These are phyloP conservation scores for Bassia scoparia DNA, from an alignment of 148 eudicot genomes.

Conservation along the genomic window DNA sequence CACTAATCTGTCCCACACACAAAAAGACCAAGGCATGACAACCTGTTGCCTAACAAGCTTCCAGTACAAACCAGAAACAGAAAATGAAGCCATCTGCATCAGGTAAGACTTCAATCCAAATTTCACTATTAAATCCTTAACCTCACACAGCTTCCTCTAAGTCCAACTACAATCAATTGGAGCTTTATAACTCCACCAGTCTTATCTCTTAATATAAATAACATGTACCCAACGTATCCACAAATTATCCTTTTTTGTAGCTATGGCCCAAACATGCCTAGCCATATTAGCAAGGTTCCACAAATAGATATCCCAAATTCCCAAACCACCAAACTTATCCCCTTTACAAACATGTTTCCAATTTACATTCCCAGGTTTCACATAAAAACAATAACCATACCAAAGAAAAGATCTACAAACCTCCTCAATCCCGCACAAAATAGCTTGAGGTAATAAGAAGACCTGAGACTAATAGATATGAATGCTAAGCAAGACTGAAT, in stretches of 20 bases:
- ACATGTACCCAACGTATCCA: not conserved
- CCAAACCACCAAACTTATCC: not conserved
- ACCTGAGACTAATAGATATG: too few species aligned
- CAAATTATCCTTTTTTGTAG: not conserved
- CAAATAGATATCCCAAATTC: too few species aligned
- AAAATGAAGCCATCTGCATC: not conserved
- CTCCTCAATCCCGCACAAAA: too few species aligned
- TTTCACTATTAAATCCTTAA: not conserved
- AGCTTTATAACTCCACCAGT: not conserved
- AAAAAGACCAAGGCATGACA: not conserved
- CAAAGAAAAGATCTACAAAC: too few species aligned
- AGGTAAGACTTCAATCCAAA: not conserved
- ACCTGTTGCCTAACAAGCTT: not conserved
- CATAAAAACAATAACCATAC: too few species aligned
- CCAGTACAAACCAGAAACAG: not conserved
- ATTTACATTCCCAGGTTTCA: too few species aligned
- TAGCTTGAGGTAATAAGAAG: too few species aligned
- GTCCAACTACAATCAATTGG: not conserved
- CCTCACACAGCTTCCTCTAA: not conserved
- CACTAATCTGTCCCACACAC: not conserved
- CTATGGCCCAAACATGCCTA: not conserved
- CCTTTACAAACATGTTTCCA: too few species aligned
- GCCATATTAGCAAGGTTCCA: not conserved
- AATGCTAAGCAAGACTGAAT: too few species aligned
- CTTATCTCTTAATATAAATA: too few species aligned